These are phyloP conservation scores for Apostasia shenzhenica DNA, from an alignment of 106 monocot genomes.

Conservation along the genomic window DNA sequence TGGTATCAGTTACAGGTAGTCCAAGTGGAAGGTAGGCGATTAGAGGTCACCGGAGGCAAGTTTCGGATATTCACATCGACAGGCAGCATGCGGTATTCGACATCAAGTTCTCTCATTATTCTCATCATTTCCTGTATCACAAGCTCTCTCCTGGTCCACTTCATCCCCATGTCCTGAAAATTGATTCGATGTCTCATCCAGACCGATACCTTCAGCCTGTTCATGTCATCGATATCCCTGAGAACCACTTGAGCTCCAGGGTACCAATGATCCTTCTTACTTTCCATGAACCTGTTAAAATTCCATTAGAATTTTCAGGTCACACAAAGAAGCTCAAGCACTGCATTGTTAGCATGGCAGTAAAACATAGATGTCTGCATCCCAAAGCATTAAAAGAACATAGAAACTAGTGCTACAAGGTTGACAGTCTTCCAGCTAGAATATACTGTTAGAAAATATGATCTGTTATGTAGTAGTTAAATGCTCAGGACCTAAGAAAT, in stretches of 20 bases:
- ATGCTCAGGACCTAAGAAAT: too few relatives aligned
- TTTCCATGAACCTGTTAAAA: slow-evolving; percentile 52
- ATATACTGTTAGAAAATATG: too few relatives aligned
- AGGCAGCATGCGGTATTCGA: slow-evolving; percentile 78
- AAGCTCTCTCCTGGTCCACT: slow-evolving; percentile 56
- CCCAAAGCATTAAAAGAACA: too few relatives aligned
- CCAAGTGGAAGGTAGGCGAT: slow-evolving; percentile 60
- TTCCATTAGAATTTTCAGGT: not conserved
- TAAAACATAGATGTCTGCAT: too few relatives aligned
- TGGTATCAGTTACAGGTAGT: slow-evolving; percentile 16
- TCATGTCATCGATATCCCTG: slow-evolving; percentile 76
- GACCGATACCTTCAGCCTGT: slow-evolving; percentile 61
- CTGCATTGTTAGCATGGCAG: too few relatives aligned
- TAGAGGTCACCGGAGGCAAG: slow-evolving; percentile 36
- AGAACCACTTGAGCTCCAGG: slow-evolving; percentile 43
- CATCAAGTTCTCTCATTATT: slow-evolving; percentile 53
- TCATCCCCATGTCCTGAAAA: slow-evolving; percentile 69
- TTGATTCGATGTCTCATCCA: slow-evolving; percentile 75
- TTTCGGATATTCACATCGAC: slow-evolving; percentile 59
- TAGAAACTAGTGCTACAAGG: too few relatives aligned
- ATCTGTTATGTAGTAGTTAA: too few relatives aligned
- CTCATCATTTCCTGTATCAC: slow-evolving; percentile 68
- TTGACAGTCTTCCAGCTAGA: too few relatives aligned
- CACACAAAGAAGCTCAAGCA: too few relatives aligned
- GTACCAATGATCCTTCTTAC: slow-evolving; percentile 74